Conservation (phyloP, 2,329 filamentous ascomycete species). For the Hypoxylon sp. region DNA sequence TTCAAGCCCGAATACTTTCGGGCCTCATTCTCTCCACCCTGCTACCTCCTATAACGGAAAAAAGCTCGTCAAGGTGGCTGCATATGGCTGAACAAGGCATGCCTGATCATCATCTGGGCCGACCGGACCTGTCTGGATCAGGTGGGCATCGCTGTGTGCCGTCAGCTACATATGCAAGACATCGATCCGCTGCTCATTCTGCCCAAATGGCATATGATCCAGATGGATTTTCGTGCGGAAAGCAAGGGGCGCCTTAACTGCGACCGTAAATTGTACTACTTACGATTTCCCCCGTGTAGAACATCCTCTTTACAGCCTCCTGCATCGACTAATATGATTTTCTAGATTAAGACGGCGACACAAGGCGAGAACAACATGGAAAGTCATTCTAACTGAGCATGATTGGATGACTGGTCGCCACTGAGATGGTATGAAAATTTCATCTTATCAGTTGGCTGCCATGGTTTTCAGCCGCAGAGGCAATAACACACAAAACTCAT, state of each 20-base stretch:
- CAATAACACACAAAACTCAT: no score
- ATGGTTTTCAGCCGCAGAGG: no score
- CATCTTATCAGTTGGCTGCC: no score
- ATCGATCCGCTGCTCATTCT: no score
- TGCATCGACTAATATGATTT: not conserved
- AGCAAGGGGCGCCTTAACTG: no score
- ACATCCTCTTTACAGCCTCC: not conserved
- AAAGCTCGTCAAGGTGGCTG: constrained; percentile 3
- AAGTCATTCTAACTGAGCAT: no score
- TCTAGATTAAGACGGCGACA: not conserved
- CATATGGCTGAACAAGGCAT: not conserved
- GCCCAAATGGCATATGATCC: no score
- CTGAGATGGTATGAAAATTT: constrained; percentile 7
- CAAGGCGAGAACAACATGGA: constrained; percentile 1
- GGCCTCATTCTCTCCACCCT: not conserved
- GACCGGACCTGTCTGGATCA: not conserved
- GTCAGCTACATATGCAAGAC: constrained; percentile 1
- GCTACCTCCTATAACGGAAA: not conserved
- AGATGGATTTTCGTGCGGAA: no score
- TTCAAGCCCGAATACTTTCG: not conserved
- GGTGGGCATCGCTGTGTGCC: not conserved
- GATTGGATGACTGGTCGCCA: no score
- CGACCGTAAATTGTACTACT: no score
- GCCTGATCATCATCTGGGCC: constrained; percentile 1
- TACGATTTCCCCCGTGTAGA: no score